Evolutionary conservation across 805 yeast species (phyloP).

Genomic region (Yarrowia osloensis): DNA sequence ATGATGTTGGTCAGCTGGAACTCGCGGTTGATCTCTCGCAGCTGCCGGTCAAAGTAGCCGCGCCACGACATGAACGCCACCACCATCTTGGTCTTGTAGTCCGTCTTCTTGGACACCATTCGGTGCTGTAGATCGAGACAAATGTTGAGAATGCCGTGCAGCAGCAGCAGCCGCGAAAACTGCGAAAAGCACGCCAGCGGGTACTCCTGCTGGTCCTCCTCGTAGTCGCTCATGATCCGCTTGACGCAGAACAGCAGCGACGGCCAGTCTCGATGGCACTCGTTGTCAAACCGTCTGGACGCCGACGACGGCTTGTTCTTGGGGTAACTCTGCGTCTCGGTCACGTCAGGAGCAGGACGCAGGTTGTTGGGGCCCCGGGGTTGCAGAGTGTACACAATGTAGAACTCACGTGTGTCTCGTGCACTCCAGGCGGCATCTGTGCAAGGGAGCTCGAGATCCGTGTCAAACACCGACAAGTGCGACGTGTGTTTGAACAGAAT

Average conservation of each 20-base stretch:
- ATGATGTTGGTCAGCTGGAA: conserved; percentile 30
- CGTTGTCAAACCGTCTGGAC: background rate
- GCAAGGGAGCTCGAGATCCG: conserved; percentile 50
- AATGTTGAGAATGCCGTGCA: conserved; percentile 45
- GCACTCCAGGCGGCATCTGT: conserved; percentile 52
- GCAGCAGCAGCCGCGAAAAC: conserved; percentile 45
- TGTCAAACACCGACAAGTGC: conserved; percentile 48
- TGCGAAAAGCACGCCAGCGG: conserved; percentile 44
- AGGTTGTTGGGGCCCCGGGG: conserved; percentile 30
- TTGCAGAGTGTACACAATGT: conserved; percentile 31
- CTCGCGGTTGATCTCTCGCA: conserved; percentile 34
- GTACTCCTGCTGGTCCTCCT: conserved; percentile 42
- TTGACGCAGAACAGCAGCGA: conserved; percentile 41
- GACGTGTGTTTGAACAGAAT: conserved; percentile 43
- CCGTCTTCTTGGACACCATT: conserved; percentile 43
- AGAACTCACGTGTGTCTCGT: conserved; percentile 29
- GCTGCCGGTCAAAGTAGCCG: conserved; percentile 45
- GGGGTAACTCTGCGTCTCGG: conserved; percentile 18
- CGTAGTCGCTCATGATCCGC: conserved; percentile 42
- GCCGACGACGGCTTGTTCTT: conserved; percentile 23
- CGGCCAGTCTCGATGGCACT: conserved; percentile 42
- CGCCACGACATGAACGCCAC: conserved; percentile 45
- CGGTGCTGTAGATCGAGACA: conserved; percentile 44
- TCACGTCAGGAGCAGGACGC: conserved; percentile 24
- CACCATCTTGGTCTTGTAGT: conserved; percentile 41